Percentiles rank a stretch among this genome's conserved stretches.
phyloP scores from a whole-genome alignment of 441 rosid species.

The Bruguiera hainesii region DNA sequence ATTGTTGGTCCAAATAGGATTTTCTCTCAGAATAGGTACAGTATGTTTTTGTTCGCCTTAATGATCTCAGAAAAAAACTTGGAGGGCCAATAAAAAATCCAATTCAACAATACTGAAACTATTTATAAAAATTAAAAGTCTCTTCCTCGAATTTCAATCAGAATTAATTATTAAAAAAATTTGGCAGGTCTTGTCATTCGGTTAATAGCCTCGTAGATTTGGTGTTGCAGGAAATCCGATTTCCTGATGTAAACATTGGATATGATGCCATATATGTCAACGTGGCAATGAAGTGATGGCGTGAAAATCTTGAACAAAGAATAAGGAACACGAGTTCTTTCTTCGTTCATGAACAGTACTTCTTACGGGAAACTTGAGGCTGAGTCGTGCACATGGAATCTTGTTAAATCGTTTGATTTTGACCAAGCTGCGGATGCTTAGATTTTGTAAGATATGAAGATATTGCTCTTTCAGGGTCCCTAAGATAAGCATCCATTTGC shows the following conservation, averaged over 20 bases:
- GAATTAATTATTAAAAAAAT: too few relatives aligned
- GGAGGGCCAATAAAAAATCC: too few relatives aligned
- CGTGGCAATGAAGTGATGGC: constrained; percentile 24
- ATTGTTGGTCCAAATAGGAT: too few relatives aligned
- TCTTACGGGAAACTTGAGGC: not conserved
- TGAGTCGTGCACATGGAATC: constrained; percentile 4
- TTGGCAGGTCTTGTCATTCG: too few relatives aligned
- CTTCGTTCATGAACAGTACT: not conserved
- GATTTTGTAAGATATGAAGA: constrained; percentile 21
- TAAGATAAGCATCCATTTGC: constrained; percentile 21
- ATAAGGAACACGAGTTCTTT: not conserved
- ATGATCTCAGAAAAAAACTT: too few relatives aligned
- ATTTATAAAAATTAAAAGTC: too few relatives aligned
- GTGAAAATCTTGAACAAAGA: not conserved
- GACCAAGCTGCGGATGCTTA: constrained; percentile 11
- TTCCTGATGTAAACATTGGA: constrained; percentile 15
- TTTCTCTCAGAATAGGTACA: too few relatives aligned
- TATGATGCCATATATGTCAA: constrained; percentile 19
- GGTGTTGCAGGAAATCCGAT: constrained; percentile 12
- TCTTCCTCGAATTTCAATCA: too few relatives aligned
- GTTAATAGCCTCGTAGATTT: constrained; percentile 8
- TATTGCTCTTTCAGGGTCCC: constrained; percentile 15
- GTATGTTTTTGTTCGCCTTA: too few relatives aligned
- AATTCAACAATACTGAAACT: too few relatives aligned
- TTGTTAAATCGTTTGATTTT: constrained; percentile 14